Evolutionary conservation across 2,329 filamentous ascomycete genomes (phyloP), one percentile per base, ranked within the genome.

Genomic region (Septoria linicola): DNA sequence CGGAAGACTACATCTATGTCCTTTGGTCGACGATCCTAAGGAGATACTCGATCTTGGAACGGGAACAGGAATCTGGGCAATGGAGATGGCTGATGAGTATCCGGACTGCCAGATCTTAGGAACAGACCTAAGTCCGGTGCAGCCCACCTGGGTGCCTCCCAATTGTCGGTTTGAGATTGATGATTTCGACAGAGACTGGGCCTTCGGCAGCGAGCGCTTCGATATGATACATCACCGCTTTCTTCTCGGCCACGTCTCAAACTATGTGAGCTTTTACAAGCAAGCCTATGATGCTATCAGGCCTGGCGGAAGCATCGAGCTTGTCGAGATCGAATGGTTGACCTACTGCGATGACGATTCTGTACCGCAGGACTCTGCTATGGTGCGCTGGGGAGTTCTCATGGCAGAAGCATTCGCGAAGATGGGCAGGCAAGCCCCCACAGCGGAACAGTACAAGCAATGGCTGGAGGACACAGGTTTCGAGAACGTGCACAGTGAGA

Each of bases 41-140:
- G 67, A 70, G 20, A 72, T 78, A 13, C 67, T 79, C 13, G 77
- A 79, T 57, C 59, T 78, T n/a, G n/a, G n/a, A n/a, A n/a, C n/a
- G n/a, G n/a, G n/a, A n/a, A n/a, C n/a, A n/a, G n/a, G n/a, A n/a
- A 66, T 65, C 47, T 66, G 63, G 63, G 60, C 60, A 2, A 63
- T 66, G 41, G 70, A 75, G 37, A 70, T 64, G 13, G 63, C 59
- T 25, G 63, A 65, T 40, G 43, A 59, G 19, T 54, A 59, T 35
- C 59, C 62, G 2, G 41, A 52, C 3, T 45, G 58, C 5, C 41
- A 59, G 21, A 54, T 66, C 19, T 25, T 63, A 17, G 62, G 62
- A 23, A 55, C 57, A 16, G 62, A 65, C 42, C 52, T 65, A 8
- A 54, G 46, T n/a, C 61, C 62, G 23, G 63, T 65, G 14, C 63